A percentile compares a stretch with the other conserved stretches of the same genome.
These are phyloP conservation scores for Colletotrichum cordylinicola DNA, from an alignment of 2,329 filamentous ascomycete genomes.

Conservation along the genomic window DNA sequence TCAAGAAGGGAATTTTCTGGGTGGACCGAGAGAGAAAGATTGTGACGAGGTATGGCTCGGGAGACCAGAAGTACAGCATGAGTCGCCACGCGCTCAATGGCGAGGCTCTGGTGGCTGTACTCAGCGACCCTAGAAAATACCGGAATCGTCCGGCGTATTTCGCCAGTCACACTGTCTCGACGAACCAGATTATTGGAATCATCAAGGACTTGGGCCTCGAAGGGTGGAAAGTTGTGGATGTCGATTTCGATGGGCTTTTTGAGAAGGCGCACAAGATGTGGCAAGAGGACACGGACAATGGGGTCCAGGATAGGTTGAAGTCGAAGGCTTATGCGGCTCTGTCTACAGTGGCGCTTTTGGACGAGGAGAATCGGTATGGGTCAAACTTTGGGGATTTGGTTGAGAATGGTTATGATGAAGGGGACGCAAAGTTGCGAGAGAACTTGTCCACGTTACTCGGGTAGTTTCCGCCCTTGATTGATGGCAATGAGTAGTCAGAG, in stretches of 20 bases:
- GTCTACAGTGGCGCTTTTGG: slow-evolving; percentile 13
- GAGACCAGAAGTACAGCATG: slow-evolving; percentile 4
- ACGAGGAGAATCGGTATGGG: slow-evolving; percentile 20
- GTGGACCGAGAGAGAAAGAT: slow-evolving; percentile 8
- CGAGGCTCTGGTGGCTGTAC: slow-evolving; percentile 14
- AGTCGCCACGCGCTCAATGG: slow-evolving; percentile 6
- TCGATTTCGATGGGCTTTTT: neutral
- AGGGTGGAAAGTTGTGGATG: neutral
- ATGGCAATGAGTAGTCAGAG: neutral
- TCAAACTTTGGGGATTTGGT: slow-evolving; percentile 11
- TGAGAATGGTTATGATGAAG: slow-evolving; percentile 14
- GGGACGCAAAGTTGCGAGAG: neutral
- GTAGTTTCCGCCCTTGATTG: neutral
- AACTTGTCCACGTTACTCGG: neutral
- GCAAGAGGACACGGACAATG: neutral
- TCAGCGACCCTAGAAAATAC: neutral
- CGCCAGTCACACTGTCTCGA: slow-evolving; percentile 8
- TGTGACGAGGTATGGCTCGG: slow-evolving; percentile 18
- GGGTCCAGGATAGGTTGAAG: slow-evolving; percentile 4
- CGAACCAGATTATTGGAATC: slow-evolving; percentile 3
- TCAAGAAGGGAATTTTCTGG: slow-evolving; percentile 25
- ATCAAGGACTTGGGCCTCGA: neutral
- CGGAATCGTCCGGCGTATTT: neutral
- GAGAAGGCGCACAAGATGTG: neutral
- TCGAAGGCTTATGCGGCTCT: slow-evolving; percentile 16